phyloP scores from a whole-genome alignment of 106 monocot genomes.

The Dendrobium catenatum region DNA sequence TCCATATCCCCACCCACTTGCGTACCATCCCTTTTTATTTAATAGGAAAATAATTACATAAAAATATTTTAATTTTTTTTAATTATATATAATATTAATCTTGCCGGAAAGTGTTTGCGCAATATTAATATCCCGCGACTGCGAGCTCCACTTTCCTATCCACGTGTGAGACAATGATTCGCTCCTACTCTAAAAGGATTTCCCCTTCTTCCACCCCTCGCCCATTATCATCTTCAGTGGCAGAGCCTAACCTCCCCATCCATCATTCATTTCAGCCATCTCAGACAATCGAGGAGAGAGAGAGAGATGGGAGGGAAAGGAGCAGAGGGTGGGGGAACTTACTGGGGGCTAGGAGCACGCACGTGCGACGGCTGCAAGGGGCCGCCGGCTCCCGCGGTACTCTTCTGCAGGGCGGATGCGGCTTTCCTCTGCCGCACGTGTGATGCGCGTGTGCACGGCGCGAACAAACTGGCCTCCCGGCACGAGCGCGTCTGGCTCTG shows the following conservation, averaged over 20 bases:
- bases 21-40: too few relatives aligned
- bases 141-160: neutral
- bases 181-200: neutral
- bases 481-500: conserved; percentile 74
- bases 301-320: neutral
- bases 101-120: too few relatives aligned
- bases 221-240: neutral
- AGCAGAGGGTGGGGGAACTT: conserved; percentile 12
- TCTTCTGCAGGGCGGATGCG: conserved; percentile 46
- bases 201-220: neutral
- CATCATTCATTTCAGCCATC: neutral
- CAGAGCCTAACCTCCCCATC: neutral
- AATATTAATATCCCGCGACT: too few relatives aligned
- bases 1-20: too few relatives aligned
- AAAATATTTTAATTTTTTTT: too few relatives aligned
- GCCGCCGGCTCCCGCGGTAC: conserved; percentile 25
- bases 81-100: too few relatives aligned
- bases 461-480: conserved; percentile 22
- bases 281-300: neutral
- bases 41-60: too few relatives aligned
- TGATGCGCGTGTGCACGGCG: conserved; percentile 47
- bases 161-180: neutral
- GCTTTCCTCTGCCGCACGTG: conserved; percentile 58
- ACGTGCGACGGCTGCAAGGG: conserved; percentile 54
- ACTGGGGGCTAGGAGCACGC: conserved; percentile 25